Conservation (phyloP, 805 yeast species). For the Scheffersomyces coipomensis region DNA sequence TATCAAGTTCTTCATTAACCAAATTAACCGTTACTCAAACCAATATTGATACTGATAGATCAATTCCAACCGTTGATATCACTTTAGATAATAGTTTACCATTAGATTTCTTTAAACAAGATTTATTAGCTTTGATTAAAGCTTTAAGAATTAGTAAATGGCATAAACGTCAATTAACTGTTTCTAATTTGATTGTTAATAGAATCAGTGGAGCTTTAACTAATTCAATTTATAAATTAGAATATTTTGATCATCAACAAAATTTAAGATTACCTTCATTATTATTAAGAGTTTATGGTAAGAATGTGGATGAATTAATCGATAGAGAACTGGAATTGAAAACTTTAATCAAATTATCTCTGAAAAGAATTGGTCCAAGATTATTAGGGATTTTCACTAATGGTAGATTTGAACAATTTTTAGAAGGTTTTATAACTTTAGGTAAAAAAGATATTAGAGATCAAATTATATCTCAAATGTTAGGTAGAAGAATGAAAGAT, state of each 20-base stretch:
- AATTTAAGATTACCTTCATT: slow-evolving; percentile 52
- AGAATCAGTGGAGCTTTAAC: slow-evolving; percentile 93
- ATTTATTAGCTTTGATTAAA: slow-evolving; percentile 63
- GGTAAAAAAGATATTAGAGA: slow-evolving; percentile 71
- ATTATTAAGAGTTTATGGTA: slow-evolving; percentile 82
- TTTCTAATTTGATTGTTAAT: slow-evolving; percentile 46
- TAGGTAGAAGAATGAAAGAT: slow-evolving; percentile 96
- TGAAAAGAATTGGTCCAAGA: slow-evolving; percentile 82
- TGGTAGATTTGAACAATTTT: slow-evolving; percentile 92
- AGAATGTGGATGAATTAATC: slow-evolving; percentile 79
- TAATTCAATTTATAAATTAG: slow-evolving; percentile 80
- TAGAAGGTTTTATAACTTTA: slow-evolving; percentile 79
- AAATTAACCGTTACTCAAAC: slow-evolving; percentile 28
- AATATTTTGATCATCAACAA: slow-evolving; percentile 43
- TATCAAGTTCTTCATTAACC: slow-evolving; percentile 31
- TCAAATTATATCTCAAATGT: slow-evolving; percentile 72
- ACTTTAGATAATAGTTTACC: slow-evolving; percentile 77
- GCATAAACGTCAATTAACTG: slow-evolving; percentile 53
- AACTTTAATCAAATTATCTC: slow-evolving; percentile 69
- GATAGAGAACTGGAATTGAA: slow-evolving; percentile 81
- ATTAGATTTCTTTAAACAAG: slow-evolving; percentile 79
- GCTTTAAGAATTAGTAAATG: slow-evolving; percentile 73
- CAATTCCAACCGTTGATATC: slow-evolving; percentile 53
- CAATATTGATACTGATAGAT: slow-evolving; percentile 24
- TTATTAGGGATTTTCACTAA: slow-evolving; percentile 86